Evolutionary conservation across 2,329 filamentous ascomycete genomes (phyloP).

Genomic region (Thermothelomyces thermophilus): DNA sequence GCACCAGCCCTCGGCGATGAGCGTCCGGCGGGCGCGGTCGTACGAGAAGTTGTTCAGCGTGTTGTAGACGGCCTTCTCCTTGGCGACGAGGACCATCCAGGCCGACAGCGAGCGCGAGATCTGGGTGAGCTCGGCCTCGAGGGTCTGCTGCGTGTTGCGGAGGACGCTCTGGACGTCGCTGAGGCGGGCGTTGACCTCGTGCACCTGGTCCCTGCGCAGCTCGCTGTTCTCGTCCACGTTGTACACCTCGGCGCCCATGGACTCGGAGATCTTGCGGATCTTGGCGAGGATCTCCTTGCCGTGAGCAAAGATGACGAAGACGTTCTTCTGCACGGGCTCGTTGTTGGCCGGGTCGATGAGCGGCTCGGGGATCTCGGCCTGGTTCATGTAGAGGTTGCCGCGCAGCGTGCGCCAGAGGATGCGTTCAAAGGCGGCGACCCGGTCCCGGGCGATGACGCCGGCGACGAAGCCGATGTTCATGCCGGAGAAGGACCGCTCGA

Average conservation of each 20-base stretch:
- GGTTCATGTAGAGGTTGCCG: constrained; percentile 99
- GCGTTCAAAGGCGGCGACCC: constrained; percentile 90
- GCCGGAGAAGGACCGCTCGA: constrained; percentile 81
- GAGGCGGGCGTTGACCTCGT: constrained; percentile 91
- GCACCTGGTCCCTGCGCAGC: constrained; percentile 87
- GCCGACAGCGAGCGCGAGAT: constrained; percentile 88
- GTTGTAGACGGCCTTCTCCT: constrained; percentile 97
- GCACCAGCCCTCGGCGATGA: constrained; percentile 97
- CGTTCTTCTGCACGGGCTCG: constrained; percentile 90
- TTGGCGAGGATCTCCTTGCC: constrained; percentile 98
- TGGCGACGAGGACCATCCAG: constrained; percentile 97
- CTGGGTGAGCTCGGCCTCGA: constrained; percentile 87
- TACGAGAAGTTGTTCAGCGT: constrained; percentile 96
- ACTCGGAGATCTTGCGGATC: constrained; percentile 98
- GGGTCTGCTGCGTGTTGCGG: constrained; percentile 87
- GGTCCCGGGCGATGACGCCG: constrained; percentile 87
- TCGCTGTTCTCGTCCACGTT: constrained; percentile 97
- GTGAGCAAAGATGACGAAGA: constrained; percentile 98
- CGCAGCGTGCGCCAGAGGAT: constrained; percentile 96
- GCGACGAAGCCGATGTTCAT: constrained; percentile 99
- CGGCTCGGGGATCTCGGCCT: constrained; percentile 92
- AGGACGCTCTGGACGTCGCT: constrained; percentile 88
- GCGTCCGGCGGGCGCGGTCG: constrained; percentile 86
- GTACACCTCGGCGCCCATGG: constrained; percentile 91
- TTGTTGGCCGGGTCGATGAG: constrained; percentile 90